phyloP scores from a whole-genome alignment of 306 rosid genomes.

The Lotus japonicus region DNA sequence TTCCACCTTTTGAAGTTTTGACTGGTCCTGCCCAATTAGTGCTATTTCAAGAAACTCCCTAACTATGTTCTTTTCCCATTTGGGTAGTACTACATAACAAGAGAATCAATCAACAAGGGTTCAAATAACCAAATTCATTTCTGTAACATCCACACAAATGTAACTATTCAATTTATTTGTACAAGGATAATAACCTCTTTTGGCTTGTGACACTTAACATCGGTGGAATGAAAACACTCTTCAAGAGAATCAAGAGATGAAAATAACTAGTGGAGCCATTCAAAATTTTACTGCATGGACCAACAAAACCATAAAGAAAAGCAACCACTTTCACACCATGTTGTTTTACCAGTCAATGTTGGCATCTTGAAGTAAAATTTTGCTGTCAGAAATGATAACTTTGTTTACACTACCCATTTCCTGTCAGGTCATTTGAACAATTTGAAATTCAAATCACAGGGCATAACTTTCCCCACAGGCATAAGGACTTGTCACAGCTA shows the following conservation, averaged over 20 bases:
- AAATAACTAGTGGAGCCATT: not conserved
- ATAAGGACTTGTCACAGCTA: too few relatives aligned
- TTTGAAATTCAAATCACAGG: too few relatives aligned
- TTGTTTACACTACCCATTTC: too few relatives aligned
- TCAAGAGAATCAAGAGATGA: not conserved
- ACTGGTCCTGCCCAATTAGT: constrained; percentile 7
- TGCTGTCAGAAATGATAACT: too few relatives aligned
- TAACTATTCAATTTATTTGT: not conserved
- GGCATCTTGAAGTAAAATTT: too few relatives aligned
- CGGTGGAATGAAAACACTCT: not conserved
- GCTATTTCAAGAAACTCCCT: not conserved
- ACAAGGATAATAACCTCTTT: not conserved
- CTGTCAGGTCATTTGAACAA: too few relatives aligned
- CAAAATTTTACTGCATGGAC: not conserved
- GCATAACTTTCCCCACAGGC: too few relatives aligned
- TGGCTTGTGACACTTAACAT: not conserved
- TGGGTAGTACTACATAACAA: not conserved
- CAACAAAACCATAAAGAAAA: not conserved
- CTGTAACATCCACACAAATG: not conserved
- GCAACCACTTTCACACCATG: not conserved
- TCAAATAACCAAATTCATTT: not conserved
- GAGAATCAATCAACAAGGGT: not conserved
- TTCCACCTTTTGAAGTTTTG: not conserved
- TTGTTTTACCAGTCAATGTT: too few relatives aligned
- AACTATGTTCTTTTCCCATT: not conserved